A percentile compares a stretch with the other conserved stretches of the same genome.
These are phyloP conservation scores for Gymnopilus junonius DNA, from an alignment of 768 basidiomycete species.

Conservation along the genomic window DNA sequence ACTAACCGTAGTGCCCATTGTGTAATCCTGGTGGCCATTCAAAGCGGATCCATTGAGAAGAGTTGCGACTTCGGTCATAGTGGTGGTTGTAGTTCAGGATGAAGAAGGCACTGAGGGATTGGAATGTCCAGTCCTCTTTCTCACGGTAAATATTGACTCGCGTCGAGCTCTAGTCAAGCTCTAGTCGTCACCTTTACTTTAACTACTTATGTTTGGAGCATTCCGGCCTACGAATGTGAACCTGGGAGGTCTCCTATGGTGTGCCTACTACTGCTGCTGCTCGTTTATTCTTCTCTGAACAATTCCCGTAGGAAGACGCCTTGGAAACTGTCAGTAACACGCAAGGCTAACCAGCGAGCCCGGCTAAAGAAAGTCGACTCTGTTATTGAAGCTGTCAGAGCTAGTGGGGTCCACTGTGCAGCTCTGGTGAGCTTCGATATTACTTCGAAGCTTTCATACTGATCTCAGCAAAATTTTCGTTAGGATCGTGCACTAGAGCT, in stretches of 20 bases:
- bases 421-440: constrained; percentile 63
- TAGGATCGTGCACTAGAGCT: constrained; percentile 78
- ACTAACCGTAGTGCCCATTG: constrained; percentile 36
- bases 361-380: constrained; percentile 92
- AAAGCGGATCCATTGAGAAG: constrained; percentile 43
- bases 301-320: constrained; percentile 79
- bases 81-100: constrained; percentile 26
- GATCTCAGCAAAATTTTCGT: neutral
- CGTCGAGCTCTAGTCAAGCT: neutral
- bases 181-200: neutral
- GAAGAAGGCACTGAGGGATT: neutral
- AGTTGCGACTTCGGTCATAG: constrained; percentile 51
- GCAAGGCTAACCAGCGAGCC: constrained; percentile 90
- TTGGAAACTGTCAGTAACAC: constrained; percentile 88
- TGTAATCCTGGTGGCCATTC: constrained; percentile 46
- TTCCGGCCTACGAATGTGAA: constrained; percentile 75
- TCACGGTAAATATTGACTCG: constrained; percentile 32
- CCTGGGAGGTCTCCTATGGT: constrained; percentile 88
- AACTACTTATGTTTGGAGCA: constrained; percentile 78
- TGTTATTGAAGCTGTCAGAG: constrained; percentile 86
- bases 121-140: constrained; percentile 22
- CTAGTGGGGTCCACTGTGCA: constrained; percentile 78
- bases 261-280: constrained; percentile 22
- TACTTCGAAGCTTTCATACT: neutral
- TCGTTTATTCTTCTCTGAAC: neutral